Evolutionary conservation across 2,329 filamentous ascomycete species (phyloP).

Genomic region (Talaromyces sp.): DNA sequence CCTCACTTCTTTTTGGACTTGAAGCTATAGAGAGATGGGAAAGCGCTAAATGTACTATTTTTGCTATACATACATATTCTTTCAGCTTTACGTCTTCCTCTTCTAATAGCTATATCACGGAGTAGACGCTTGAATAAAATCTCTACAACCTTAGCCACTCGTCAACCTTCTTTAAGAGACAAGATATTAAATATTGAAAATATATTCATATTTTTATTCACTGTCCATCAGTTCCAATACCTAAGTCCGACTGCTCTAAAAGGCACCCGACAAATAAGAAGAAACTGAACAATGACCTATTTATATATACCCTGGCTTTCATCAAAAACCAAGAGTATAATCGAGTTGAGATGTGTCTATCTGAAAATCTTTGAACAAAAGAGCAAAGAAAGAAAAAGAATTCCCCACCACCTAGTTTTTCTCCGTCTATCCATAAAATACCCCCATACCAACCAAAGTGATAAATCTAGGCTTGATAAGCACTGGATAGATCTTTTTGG

Average conservation of each 20-base stretch:
- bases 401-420: background rate
- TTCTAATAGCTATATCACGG: no score
- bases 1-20: background rate
- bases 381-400: background rate
- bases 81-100: background rate
- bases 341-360: conserved; percentile 27
- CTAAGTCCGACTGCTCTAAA: background rate
- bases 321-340: conserved; percentile 8
- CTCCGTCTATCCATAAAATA: background rate
- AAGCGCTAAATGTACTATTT: conserved; percentile 12
- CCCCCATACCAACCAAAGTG: background rate
- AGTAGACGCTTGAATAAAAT: no score
- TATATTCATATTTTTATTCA: background rate
- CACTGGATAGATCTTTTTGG: background rate
- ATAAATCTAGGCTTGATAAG: background rate
- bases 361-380: background rate
- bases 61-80: conserved; percentile 2
- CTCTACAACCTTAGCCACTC: no score
- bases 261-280: no score
- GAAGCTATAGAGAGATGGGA: conserved; percentile 1
- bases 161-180: no score
- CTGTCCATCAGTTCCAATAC: background rate
- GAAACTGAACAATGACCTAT: conserved; percentile 5
- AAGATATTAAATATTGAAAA: background rate
- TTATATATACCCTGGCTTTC: background rate